Base-by-base conservation (phyloP, 176 grass and related monocot species). In the Eleusine indica region DNA sequence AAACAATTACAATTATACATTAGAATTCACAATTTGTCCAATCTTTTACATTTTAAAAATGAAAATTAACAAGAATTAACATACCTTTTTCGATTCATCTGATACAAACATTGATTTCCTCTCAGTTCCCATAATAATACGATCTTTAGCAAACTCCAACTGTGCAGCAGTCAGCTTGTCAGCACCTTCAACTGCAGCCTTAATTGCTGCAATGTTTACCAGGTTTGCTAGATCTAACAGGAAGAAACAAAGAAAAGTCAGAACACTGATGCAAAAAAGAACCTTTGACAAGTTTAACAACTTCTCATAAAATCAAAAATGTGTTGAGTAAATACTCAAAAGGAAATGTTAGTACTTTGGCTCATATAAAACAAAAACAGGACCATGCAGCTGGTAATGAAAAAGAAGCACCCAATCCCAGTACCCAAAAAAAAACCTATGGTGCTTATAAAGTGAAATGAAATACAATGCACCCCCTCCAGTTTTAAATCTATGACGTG, bases 101-200 rank as follows among this genome's bases (percentile, higher is more conserved):
- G 97, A 92, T 73, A 99, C 84, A 73, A 92, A 99, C 97, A 99
- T 94, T 74, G 91, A 86, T 87, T 92, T 99, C 81, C 97, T 87
- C 74, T 99, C 93, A 73, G 97, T 99, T 83, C 97, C 97, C 97
- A 96, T 99, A 52, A 99, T 85, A 79, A 99, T 96, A 85, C 97
- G 88, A 81, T 99, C 97, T 88, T 99, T 99, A 3, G 97, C 97
- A 71, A 94, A 99, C 67, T 99, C 97, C 83, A 96, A 89, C 30
- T 99, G 93, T 65, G 75, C 76, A 75, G 88, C 77, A 30, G 38
- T 84, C 89, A 99, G 60, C 71, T 89, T 99, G 38, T 99, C 97
- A 65, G 88, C 91, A 76, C 97, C 93, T 79, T 99, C 93, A 85
- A 99, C 93, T 68, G 93, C 93, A 81, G 93, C 93, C 86, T 99